Percentiles rank a stretch among this genome's conserved stretches.
phyloP scores from a whole-genome alignment of 129 eudicot genomes.

The Helianthus tuberosus region DNA sequence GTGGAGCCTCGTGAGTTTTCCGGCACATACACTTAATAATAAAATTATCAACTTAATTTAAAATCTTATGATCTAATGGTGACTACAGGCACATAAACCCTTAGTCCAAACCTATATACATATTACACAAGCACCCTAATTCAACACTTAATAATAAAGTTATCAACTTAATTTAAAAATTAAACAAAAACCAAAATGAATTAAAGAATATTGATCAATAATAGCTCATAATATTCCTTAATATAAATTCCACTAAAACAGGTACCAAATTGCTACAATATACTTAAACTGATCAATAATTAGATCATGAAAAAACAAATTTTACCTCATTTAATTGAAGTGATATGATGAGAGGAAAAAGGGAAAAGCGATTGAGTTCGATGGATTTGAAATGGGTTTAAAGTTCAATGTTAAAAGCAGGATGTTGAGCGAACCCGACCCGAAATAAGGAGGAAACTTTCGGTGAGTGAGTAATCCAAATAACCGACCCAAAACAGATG shows the following conservation, averaged over 20 bases:
- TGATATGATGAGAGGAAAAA: constrained; percentile 24
- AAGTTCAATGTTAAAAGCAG: neutral
- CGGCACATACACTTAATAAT: too few species aligned
- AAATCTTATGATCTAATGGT: neutral
- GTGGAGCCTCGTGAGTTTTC: neutral
- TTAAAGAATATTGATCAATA: neutral
- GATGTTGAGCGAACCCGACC: constrained; percentile 4
- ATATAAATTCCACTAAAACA: constrained; percentile 7
- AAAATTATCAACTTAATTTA: too few species aligned
- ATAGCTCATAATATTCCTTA: neutral
- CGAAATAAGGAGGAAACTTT: neutral
- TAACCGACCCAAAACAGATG: too few species aligned
- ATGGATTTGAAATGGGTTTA: constrained; percentile 10
- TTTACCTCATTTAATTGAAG: constrained; percentile 43
- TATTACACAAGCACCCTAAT: too few species aligned
- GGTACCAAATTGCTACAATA: constrained; percentile 7
- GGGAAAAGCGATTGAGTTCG: constrained; percentile 25
- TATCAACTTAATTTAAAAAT: neutral
- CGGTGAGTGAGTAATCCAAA: too few species aligned
- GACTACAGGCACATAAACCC: too few species aligned
- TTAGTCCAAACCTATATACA: too few species aligned
- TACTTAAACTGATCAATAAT: neutral
- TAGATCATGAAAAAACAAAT: neutral
- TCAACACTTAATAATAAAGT: neutral
- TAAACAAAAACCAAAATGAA: neutral